Base-by-base conservation (phyloP, 2,329 filamentous ascomycete species). In the Hypomyces rosellus region DNA sequence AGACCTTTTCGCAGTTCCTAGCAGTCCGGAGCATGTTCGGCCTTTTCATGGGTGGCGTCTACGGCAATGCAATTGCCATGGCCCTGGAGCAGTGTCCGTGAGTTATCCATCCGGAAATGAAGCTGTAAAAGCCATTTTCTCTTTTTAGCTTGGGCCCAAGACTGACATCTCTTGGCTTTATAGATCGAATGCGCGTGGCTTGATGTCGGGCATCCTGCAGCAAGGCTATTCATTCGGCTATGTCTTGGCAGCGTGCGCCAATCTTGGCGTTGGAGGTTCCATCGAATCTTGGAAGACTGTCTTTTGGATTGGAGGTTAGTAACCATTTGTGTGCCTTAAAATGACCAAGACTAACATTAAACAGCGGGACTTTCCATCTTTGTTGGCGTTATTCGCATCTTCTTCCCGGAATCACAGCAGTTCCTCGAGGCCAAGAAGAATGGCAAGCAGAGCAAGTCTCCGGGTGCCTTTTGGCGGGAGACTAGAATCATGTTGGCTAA, bases 171-270 rank as follows among this genome's bases (percentile, higher is more conserved):
- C 57, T 58, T 39, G 52, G 45, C 50, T 49, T 16, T 20, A 59
- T 55, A 77, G 76, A 50, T 67, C 72, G 43, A 81, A 87, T 50
- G 84, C 87, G 7, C 78, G 88, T 64, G 89, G 89, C 58, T 73
- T 93, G 36, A 88, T 93, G 79, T 88, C 84, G 13, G 89, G 88
- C 48, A 86, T 93, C 46, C 70, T 92, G 15, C 89, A 93, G 61
- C 87, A 90, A 66, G 89, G 88, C 2, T 91, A 90, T 64, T 85
- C 85, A 0, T 78, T 90, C 55, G 88, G 88, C 33, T 92, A 92
- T 61, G 81, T 93, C 38, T 75, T 89, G 55, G 88, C 88, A 5
- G 87, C 87, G 3, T 86, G 82, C 61, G 82, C 81, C 60, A 90
- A 87, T 57, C 78, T 90, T 38, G 85, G 84, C 45, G 84, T 90